Conservation (phyloP, 805 yeast genomes). For the Saccharomycopsis selenospora region DNA sequence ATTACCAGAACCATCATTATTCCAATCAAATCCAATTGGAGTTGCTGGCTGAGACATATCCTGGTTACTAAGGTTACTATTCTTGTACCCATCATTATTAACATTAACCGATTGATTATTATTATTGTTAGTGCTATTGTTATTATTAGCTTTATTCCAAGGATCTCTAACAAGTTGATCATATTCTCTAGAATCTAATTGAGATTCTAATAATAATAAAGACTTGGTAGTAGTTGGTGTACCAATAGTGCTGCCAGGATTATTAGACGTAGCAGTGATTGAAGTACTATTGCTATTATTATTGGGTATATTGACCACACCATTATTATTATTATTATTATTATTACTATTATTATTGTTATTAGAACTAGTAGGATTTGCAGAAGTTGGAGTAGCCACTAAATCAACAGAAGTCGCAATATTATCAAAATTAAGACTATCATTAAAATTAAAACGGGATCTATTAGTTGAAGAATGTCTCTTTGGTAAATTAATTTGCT, state of each 20-base stretch:
- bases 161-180: slow-evolving; percentile 39
- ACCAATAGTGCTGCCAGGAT: slow-evolving; percentile 20
- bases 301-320: background rate
- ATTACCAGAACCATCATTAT: slow-evolving; percentile 22
- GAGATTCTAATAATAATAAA: slow-evolving; percentile 39
- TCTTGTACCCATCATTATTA: slow-evolving; percentile 24
- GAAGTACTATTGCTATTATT: background rate
- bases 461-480: slow-evolving; percentile 15
- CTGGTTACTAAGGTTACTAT: slow-evolving; percentile 35
- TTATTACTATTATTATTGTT: slow-evolving; percentile 35
- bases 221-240: slow-evolving; percentile 30
- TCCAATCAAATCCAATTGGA: slow-evolving; percentile 27
- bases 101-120: slow-evolving; percentile 21
- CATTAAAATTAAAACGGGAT: slow-evolving; percentile 14
- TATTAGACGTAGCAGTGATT: slow-evolving; percentile 16
- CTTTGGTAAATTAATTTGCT: slow-evolving; percentile 14
- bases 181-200: slow-evolving; percentile 40
- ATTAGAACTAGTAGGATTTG: background rate
- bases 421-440: background rate
- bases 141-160: slow-evolving; percentile 9
- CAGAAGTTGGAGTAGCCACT: background rate
- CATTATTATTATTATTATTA: slow-evolving; percentile 32
- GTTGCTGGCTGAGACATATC: slow-evolving; percentile 19
- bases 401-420: background rate
- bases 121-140: slow-evolving; percentile 12